Evolutionary conservation across 352 stramenopile species (phyloP).

Genomic region (Globisporangium apiculatum): DNA sequence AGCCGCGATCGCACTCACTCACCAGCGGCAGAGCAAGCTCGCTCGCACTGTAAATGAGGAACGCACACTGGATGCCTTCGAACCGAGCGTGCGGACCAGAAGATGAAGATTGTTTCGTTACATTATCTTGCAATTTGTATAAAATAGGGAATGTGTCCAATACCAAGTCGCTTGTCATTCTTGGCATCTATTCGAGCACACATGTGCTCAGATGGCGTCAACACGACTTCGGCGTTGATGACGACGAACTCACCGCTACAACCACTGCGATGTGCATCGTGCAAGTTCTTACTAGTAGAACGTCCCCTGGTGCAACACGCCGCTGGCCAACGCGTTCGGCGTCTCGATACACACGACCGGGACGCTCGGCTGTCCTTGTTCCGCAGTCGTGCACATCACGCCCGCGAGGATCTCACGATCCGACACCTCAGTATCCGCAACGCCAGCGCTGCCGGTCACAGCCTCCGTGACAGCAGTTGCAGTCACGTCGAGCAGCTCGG

Average conservation of each 20-base stretch:
- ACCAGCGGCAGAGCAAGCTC: too few species aligned
- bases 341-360: slow-evolving; percentile 10
- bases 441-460: background rate
- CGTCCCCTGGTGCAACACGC: background rate
- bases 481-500: background rate
- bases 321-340: background rate
- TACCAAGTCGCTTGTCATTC: too few species aligned
- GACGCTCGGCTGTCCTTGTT: background rate
- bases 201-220: too few species aligned
- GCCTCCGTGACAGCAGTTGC: background rate
- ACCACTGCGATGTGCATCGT: background rate
- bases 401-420: background rate
- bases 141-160: too few species aligned
- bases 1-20: too few species aligned
- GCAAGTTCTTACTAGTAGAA: background rate
- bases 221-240: too few species aligned
- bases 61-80: too few species aligned
- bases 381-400: background rate
- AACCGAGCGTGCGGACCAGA: too few species aligned
- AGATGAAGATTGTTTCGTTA: too few species aligned
- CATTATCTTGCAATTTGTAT: too few species aligned
- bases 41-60: too few species aligned
- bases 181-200: too few species aligned
- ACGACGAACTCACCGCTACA: background rate
- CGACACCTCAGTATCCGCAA: background rate